Evolutionary conservation across 202 grass and related monocot genomes (phyloP).

Genomic region (Carex arenaria): DNA sequence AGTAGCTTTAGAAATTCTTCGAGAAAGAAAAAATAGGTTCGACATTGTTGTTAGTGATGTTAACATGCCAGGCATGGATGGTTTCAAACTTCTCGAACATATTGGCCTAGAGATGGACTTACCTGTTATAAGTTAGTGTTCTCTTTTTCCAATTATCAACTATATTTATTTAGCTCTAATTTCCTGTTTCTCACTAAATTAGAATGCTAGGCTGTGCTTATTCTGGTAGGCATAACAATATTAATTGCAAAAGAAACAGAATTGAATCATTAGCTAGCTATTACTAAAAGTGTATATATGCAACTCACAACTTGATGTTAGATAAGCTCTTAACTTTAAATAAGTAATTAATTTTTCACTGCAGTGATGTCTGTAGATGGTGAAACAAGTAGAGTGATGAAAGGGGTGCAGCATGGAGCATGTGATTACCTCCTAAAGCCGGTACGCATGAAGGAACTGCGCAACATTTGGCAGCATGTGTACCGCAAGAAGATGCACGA

Average conservation of each 20-base stretch:
- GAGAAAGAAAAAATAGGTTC: slow-evolving; percentile 80
- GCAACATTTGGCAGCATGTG: slow-evolving; percentile 99
- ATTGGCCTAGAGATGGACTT: slow-evolving; percentile 98
- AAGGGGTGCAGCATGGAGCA: slow-evolving; percentile 96
- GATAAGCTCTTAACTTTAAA: slow-evolving; percentile 35
- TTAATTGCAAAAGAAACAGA: background rate
- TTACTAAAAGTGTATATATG: background rate
- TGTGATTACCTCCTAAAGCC: slow-evolving; percentile 98
- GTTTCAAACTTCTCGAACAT: slow-evolving; percentile 98
- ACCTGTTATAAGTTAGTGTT: slow-evolving; percentile 93
- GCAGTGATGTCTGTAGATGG: slow-evolving; percentile 99
- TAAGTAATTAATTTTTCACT: slow-evolving; percentile 35
- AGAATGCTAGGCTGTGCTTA: background rate
- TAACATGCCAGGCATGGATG: slow-evolving; percentile 99
- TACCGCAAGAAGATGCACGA: slow-evolving; percentile 97
- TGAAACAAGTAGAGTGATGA: slow-evolving; percentile 99
- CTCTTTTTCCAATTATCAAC: background rate
- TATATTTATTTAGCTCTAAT: background rate
- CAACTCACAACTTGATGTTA: too few species aligned
- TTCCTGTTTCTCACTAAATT: background rate
- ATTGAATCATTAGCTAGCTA: background rate
- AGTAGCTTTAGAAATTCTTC: slow-evolving; percentile 73
- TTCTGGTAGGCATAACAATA: background rate
- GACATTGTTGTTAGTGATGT: slow-evolving; percentile 99
- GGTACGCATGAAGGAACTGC: slow-evolving; percentile 96